Evolutionary conservation across 140 eudicot species (phyloP).

Genomic region (Anethum foeniculum): DNA sequence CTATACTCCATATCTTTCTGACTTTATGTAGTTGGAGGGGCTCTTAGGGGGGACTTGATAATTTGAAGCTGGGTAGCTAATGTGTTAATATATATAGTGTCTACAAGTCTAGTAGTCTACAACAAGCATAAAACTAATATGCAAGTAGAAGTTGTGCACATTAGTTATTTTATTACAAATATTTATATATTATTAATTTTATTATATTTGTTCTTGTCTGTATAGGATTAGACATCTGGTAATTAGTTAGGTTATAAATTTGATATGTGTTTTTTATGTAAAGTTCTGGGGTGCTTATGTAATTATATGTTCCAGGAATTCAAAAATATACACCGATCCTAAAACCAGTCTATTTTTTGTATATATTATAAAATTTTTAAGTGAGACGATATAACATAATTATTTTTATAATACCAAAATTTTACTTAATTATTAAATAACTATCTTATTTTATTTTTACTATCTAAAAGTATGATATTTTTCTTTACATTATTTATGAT

Average conservation of each 20-base stretch:
- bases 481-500: too few species aligned
- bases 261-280: neutral
- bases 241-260: neutral
- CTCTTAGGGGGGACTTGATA: slow-evolving; percentile 15
- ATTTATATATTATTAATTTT: neutral
- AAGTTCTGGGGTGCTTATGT: too few species aligned
- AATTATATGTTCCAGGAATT: too few species aligned
- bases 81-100: slow-evolving; percentile 26
- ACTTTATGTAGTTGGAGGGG: slow-evolving; percentile 9
- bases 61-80: slow-evolving; percentile 32
- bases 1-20: slow-evolving; percentile 41
- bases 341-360: too few species aligned
- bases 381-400: too few species aligned
- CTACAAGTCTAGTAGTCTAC: neutral
- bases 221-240: neutral
- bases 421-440: too few species aligned
- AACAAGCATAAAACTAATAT: neutral
- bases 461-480: too few species aligned
- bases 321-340: too few species aligned
- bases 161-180: neutral
- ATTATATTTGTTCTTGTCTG: neutral
- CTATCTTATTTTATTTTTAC: too few species aligned
- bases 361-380: too few species aligned
- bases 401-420: too few species aligned
- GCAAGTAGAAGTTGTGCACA: neutral